Percentiles rank a stretch among this genome's conserved stretches.
Evolutionary conservation across 345 rosid genomes (phyloP).

Genomic region (Ailanthus altissimus): DNA sequence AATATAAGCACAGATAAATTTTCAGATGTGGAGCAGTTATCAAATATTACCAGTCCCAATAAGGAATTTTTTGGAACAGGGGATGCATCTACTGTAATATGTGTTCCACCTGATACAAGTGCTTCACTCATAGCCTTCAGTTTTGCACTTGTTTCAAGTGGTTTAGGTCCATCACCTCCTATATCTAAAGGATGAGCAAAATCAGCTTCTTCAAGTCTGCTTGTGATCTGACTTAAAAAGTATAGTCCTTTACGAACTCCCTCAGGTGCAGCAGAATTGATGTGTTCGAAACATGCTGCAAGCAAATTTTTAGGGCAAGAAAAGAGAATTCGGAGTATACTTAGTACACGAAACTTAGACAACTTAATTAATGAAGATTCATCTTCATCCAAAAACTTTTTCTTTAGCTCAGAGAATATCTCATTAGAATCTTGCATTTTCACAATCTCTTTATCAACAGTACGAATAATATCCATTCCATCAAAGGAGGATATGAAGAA

Average conservation of each 20-base stretch:
- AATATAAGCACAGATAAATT: not conserved
- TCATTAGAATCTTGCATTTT: constrained; percentile 55
- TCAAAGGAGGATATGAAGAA: constrained; percentile 62
- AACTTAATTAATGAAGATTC: constrained; percentile 54
- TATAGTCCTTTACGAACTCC: constrained; percentile 56
- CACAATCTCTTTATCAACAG: constrained; percentile 52
- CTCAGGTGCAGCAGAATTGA: constrained; percentile 51
- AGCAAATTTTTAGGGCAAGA: constrained; percentile 65
- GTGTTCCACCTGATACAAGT: constrained; percentile 30
- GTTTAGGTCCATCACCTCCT: constrained; percentile 38
- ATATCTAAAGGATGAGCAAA: constrained; percentile 27
- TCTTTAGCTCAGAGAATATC: constrained; percentile 58
- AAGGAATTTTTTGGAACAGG: constrained; percentile 49
- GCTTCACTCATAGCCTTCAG: constrained; percentile 33
- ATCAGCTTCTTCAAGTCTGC: constrained; percentile 44
- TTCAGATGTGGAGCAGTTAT: constrained; percentile 10
- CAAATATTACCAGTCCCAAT: constrained; percentile 71
- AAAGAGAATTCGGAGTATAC: constrained; percentile 65
- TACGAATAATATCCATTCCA: constrained; percentile 54
- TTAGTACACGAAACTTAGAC: constrained; percentile 56
- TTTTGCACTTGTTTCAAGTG: constrained; percentile 39
- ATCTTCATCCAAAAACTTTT: constrained; percentile 57
- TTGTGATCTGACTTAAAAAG: constrained; percentile 61
- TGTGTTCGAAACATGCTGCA: constrained; percentile 74
- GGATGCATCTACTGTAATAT: constrained; percentile 38